A percentile compares a stretch with the other conserved stretches of the same genome.
Conservation (phyloP, 352 stramenopile species). For the Globisporangium middletonii region DNA sequence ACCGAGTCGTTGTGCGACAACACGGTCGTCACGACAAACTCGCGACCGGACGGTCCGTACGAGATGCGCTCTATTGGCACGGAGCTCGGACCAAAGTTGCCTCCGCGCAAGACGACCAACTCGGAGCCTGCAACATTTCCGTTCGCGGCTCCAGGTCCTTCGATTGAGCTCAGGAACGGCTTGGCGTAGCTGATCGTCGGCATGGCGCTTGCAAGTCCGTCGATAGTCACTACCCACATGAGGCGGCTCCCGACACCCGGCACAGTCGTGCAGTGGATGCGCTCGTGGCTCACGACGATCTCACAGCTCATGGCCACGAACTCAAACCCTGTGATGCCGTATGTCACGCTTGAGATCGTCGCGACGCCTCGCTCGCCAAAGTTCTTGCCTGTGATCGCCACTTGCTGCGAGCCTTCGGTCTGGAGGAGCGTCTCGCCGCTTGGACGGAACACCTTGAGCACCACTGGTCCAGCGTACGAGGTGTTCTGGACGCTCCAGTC, state of each 20-base stretch:
- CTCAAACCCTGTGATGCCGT: slow-evolving; percentile 42
- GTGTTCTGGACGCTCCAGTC: slow-evolving; percentile 28
- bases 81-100: slow-evolving; percentile 50
- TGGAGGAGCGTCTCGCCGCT: slow-evolving; percentile 39
- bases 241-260: slow-evolving; percentile 45
- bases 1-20: slow-evolving; percentile 46
- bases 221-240: slow-evolving; percentile 52
- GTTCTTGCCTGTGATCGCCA: slow-evolving; percentile 58
- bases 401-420: slow-evolving; percentile 39
- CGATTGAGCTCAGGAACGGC: slow-evolving; percentile 34
- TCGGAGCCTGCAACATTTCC: slow-evolving; percentile 34
- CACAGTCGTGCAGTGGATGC: slow-evolving; percentile 37
- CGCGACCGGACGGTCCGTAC: slow-evolving; percentile 46
- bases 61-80: slow-evolving; percentile 43
- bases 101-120: slow-evolving; percentile 29
- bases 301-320: slow-evolving; percentile 28
- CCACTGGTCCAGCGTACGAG: slow-evolving; percentile 48
- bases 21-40: slow-evolving; percentile 39
- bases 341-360: slow-evolving; percentile 35
- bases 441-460: slow-evolving; percentile 44
- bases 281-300: slow-evolving; percentile 47
- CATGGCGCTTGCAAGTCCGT: slow-evolving; percentile 36
- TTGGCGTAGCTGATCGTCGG: slow-evolving; percentile 58
- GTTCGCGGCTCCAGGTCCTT: slow-evolving; percentile 25
- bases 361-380: slow-evolving; percentile 33